Base-by-base conservation (phyloP, 2,329 filamentous ascomycete species). In the Sporothrix pallida region DNA sequence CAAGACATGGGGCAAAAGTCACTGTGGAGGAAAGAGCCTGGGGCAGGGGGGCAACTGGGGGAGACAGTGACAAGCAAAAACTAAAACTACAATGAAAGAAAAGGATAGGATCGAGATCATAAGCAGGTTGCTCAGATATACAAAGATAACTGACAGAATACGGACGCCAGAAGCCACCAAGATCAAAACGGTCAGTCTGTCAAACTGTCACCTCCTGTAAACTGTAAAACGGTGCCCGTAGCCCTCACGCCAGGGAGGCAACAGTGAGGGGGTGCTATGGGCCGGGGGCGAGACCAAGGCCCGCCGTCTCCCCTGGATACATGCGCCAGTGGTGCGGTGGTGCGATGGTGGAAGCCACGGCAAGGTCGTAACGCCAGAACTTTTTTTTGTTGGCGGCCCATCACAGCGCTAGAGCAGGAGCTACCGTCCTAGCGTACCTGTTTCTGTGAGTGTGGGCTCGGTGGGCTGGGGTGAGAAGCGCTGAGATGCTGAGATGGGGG, bases 311-410 rank as follows among this genome's bases (percentile, higher is more conserved):
- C 62, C 62, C 50, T 68, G 50, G 62, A 68, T 48, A 50, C 71
- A 20, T 48, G 62, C 37, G 60, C 71, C 58, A 46, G 71, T 31
- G 48, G 31, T 68, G 63, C 17, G 62, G 62, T 67, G 60, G 60
- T 60, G 23, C 12, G 23, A 9, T 17, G 42, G 37, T 68, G 71
- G 52, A 52, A 48, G 50, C 7, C 50, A 46, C 71, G 71, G 71
- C 46, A 72, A 68, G 71, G n/a, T 58, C 31, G 63, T 68, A 72
- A 62, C 71, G 71, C 71, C 71, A 60, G 62, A n/a, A 23, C 50
- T 37, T 69, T 69, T 42, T 54, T 42, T 69, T 31, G 60, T 58
- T 56, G 50, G 46, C 20, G 50, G 62, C 20, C 71, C 37, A 48
- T 46, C 48, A 44, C 10, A 52, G 58, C 48, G 46, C 70, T 63